Evolutionary conservation across 192 early-diverging fungal species (phyloP), one percentile per base, ranked within the genome.

Genomic region (Anaeromyces robustus): DNA sequence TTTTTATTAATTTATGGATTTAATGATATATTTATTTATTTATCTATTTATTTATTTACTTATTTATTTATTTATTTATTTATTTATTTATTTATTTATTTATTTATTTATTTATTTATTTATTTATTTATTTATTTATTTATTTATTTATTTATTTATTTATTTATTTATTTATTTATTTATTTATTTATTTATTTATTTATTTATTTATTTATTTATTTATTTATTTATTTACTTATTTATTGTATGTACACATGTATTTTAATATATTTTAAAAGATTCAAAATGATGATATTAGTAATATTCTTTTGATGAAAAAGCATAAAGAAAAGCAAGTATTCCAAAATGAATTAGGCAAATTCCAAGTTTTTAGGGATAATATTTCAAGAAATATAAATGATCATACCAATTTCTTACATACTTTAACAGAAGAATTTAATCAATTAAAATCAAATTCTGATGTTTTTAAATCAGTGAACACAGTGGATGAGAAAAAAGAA

Each of bases 281-380:
- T 78, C 86, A 95, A 79, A 68, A 68, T 9, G 97, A 99, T 86
- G 96, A 99, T 81, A 98, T 98, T 77, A 94, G 93, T 29, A 89
- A 89, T 29, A 79, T 94, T 16, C 81, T 96, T 77, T 87, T 95
- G 29, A 79, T 94, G 12, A 94, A 96, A 87, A 92, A 95, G 80
- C 92, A 93, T 80, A 90, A 94, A 43, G 96, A 98, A 85, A 87
- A 85, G 14, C 92, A 96, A 79, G 85, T 99, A 29, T 98, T 99
- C 90, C 89, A 92, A 13, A 88, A 90, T 78, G 96, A 99, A 85
- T 87, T 99, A 59, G 92, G 92, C 82, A 99, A 99, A 85, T 99
- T 93, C 83, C 89, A 93, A 30, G 92, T 91, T 28, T 87, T 94
- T 81, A 89, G 93, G 77, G 89, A 92, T 78, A 87, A 93, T n/a